Evolutionary conservation across 495 filamentous ascomycete genomes (phyloP).

Genomic region (Aspergillus steynii): DNA sequence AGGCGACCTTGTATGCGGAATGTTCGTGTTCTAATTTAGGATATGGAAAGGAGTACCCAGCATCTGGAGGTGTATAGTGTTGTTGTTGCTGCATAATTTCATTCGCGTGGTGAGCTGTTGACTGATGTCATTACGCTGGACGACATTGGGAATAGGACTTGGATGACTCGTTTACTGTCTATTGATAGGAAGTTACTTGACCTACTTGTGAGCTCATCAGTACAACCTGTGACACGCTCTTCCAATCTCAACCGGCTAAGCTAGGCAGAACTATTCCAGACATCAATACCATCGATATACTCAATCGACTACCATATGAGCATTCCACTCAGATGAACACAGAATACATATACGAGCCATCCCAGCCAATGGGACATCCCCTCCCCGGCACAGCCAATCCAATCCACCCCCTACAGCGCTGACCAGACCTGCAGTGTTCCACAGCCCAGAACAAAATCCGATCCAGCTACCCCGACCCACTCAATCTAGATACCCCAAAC

Average conservation of each 20-base stretch:
- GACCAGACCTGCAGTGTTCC: background rate
- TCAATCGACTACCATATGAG: no score
- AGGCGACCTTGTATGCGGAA: background rate
- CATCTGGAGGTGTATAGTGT: no score
- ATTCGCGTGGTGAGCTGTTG: background rate
- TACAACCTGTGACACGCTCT: no score
- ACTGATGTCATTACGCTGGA: background rate
- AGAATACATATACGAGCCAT: background rate
- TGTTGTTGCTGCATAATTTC: no score
- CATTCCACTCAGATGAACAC: no score
- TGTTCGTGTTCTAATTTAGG: background rate
- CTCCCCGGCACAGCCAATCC: background rate
- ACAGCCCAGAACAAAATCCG: background rate
- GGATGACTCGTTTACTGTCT: background rate
- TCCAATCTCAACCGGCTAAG: no score
- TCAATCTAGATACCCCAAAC: constrained; percentile 35
- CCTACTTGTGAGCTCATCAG: no score
- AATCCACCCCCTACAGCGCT: background rate
- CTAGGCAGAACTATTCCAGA: no score
- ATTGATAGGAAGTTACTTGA: no score
- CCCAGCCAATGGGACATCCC: no score
- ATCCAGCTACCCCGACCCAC: background rate
- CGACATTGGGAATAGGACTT: background rate
- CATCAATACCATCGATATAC: no score
- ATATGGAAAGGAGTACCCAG: background rate